Conservation (phyloP, 2,329 filamentous ascomycete genomes). For the Colletotrichum caudatum region DNA sequence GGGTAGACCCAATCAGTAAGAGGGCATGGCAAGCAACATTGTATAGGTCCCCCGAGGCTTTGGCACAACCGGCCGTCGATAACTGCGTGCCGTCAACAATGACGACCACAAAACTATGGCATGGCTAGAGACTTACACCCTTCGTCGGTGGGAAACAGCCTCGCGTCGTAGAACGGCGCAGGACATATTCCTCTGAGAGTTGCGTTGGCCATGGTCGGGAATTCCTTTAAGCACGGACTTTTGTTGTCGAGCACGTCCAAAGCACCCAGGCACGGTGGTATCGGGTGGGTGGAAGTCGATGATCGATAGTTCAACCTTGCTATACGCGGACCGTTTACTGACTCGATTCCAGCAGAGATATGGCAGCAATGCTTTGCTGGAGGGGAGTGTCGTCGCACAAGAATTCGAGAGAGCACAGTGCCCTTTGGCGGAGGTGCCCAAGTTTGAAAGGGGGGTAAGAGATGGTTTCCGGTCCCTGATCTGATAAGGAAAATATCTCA, state of each 20-base stretch:
- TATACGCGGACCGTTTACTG: conserved; percentile 1
- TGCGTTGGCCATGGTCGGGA: conserved; percentile 23
- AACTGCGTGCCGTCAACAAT: conserved; percentile 59
- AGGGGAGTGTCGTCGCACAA: background rate
- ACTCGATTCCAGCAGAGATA: background rate
- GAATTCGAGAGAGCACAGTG: background rate
- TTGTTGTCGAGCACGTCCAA: background rate
- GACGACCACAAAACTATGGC: background rate
- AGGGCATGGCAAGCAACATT: conserved; percentile 93
- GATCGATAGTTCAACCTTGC: background rate
- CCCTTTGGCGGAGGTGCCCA: background rate
- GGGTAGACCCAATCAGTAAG: conserved; percentile 81
- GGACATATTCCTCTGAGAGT: conserved; percentile 61
- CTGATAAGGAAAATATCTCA: conserved; percentile 16
- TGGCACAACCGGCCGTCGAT: conserved; percentile 67
- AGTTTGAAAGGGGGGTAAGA: background rate
- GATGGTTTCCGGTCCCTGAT: conserved; percentile 7
- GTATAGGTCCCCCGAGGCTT: conserved; percentile 61
- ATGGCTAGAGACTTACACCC: conserved; percentile 70
- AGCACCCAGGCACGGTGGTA: background rate
- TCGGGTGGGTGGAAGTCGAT: background rate
- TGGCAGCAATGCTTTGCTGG: background rate
- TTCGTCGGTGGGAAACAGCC: conserved; percentile 67
- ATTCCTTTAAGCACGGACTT: background rate
- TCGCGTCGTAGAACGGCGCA: conserved; percentile 75